These are phyloP conservation scores for Penicillium sp. DNA, from an alignment of 2,329 filamentous ascomycete species.

Conservation along the genomic window DNA sequence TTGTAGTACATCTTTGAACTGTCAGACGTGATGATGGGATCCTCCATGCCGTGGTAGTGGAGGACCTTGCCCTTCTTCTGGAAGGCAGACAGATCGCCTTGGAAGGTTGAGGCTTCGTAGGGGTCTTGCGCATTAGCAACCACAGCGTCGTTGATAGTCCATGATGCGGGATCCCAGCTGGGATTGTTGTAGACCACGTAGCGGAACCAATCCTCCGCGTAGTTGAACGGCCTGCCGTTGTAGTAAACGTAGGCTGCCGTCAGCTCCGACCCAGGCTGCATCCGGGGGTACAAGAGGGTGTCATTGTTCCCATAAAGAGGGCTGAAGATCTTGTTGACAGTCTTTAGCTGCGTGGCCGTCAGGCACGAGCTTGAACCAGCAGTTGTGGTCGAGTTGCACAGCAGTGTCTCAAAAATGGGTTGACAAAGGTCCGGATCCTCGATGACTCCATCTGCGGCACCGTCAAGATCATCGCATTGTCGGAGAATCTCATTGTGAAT, in stretches of 20 bases:
- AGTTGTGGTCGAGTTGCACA: background rate
- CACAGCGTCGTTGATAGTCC: constrained; percentile 12
- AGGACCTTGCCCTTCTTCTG: constrained; percentile 41
- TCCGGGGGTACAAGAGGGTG: constrained; percentile 22
- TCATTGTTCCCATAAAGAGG: constrained; percentile 13
- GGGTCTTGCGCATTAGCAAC: constrained; percentile 30
- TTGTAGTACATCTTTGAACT: constrained; percentile 55
- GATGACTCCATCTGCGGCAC: constrained; percentile 11
- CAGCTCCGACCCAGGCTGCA: constrained; percentile 16
- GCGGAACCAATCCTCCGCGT: constrained; percentile 21
- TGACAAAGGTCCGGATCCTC: constrained; percentile 20
- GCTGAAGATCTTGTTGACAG: constrained; percentile 10
- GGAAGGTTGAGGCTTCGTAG: constrained; percentile 28
- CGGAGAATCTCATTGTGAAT: constrained; percentile 5
- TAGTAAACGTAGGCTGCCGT: constrained; percentile 9
- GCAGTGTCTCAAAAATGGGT: constrained; percentile 1
- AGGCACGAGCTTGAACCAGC: constrained; percentile 15
- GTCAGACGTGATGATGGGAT: constrained; percentile 53
- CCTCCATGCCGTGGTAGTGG: constrained; percentile 40
- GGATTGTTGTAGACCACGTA: constrained; percentile 32
- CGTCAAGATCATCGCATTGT: constrained; percentile 10
- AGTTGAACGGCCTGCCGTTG: constrained; percentile 10
- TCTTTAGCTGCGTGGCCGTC: constrained; percentile 2
- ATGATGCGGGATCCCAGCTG: constrained; percentile 31
- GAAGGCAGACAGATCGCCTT: constrained; percentile 46